Evolutionary conservation across 176 grass and related monocot species (phyloP).

Genomic region (Musa schizocarpa): DNA sequence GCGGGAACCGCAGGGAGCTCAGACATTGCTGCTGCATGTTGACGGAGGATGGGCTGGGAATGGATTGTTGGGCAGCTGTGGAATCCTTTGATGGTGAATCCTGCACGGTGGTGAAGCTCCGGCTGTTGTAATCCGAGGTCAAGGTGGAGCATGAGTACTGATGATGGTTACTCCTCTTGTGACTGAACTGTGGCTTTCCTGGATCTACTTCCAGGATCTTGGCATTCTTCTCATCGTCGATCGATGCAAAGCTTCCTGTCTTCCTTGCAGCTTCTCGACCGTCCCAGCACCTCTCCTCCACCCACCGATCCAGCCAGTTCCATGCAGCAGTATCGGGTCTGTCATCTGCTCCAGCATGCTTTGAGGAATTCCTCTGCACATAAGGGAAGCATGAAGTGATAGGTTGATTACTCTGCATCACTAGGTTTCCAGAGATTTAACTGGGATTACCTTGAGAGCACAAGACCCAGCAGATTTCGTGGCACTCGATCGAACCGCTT

Average conservation of each 20-base stretch:
- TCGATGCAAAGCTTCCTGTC: background rate
- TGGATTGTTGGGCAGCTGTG: conserved; percentile 43
- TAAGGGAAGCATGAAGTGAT: background rate
- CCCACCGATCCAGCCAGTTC: conserved; percentile 82
- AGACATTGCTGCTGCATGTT: conserved; percentile 40
- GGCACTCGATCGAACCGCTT: conserved; percentile 16
- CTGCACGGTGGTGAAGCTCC: conserved; percentile 49
- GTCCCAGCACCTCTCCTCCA: conserved; percentile 57
- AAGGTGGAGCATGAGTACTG: conserved; percentile 47
- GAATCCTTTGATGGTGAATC: conserved; percentile 67
- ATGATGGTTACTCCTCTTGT: conserved; percentile 3
- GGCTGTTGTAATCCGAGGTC: conserved; percentile 51
- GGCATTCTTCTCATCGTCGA: conserved; percentile 66
- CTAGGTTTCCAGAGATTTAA: background rate
- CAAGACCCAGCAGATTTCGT: conserved; percentile 40
- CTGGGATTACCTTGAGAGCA: conserved; percentile 41
- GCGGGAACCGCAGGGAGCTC: conserved; percentile 28
- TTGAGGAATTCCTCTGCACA: conserved; percentile 39
- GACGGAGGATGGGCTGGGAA: conserved; percentile 52
- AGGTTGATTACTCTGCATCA: too few species aligned
- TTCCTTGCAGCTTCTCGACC: background rate
- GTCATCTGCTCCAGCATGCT: conserved; percentile 26
- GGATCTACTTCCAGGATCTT: conserved; percentile 86
- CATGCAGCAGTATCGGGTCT: conserved; percentile 53
- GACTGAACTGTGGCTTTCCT: conserved; percentile 46